phyloP scores from a whole-genome alignment of 129 eudicot genomes.

The Solidago caesia region DNA sequence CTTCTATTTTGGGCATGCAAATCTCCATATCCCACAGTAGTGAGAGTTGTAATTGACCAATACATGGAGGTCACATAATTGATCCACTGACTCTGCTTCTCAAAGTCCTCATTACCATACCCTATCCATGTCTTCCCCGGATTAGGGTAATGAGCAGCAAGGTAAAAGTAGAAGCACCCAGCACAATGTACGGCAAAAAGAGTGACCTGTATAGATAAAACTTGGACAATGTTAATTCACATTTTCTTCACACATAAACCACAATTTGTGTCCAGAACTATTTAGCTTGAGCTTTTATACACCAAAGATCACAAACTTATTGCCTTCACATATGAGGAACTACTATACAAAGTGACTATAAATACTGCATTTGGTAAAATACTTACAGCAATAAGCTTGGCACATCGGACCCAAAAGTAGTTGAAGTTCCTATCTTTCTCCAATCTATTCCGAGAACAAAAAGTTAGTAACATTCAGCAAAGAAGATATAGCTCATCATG shows the following conservation, averaged over 20 bases:
- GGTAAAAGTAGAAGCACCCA: slow-evolving; percentile 72
- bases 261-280: slow-evolving; percentile 2
- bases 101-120: slow-evolving; percentile 41
- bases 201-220: slow-evolving; percentile 58
- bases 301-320: not conserved
- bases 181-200: slow-evolving; percentile 88
- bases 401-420: slow-evolving; percentile 94
- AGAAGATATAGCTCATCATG: not conserved
- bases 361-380: not conserved
- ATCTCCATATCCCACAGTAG: slow-evolving; percentile 96
- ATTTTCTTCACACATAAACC: not conserved
- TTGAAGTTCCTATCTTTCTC: slow-evolving; percentile 95
- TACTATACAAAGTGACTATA: slow-evolving; percentile 3
- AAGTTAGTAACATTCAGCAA: not conserved
- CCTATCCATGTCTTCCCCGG: slow-evolving; percentile 80
- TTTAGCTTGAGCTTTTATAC: not conserved
- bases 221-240: not conserved
- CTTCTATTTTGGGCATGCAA: slow-evolving; percentile 77
- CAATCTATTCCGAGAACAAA: slow-evolving; percentile 50
- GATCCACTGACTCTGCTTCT: slow-evolving; percentile 54
- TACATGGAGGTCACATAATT: slow-evolving; percentile 79
- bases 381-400: slow-evolving; percentile 89
- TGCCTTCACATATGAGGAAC: not conserved
- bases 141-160: slow-evolving; percentile 77
- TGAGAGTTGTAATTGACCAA: slow-evolving; percentile 88